Base-by-base conservation (phyloP, 257 asterid genomes). In the Cinchona pubescens region DNA sequence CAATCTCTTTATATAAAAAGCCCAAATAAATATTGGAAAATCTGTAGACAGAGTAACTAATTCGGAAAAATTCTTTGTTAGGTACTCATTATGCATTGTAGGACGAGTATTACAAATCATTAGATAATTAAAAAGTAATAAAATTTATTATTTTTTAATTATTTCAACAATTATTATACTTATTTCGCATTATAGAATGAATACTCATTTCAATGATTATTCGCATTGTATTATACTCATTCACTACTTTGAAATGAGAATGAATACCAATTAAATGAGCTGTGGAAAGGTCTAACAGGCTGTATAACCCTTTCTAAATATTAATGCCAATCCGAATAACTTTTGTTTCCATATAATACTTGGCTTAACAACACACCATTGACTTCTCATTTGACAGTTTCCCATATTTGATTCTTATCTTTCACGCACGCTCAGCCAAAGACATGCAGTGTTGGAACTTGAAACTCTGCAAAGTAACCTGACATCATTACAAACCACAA, bases 371-470 rank as follows among this genome's bases (percentile, higher is more conserved):
- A 77, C 55, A 78, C 67, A 74, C 80, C 80, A 85, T 75, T 82
- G 35, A 76, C 75, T 72, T 8, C n/a, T n/a, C 71, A 25, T 78
- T 61, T 74, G 81, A 78, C 88, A 46, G 75, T 79, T 87, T 83
- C 84, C 89, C 53, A 83, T 53, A 82, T 60, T 75, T 72, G 27
- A 74, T 72, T 76, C 66, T 73, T 40, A 73, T 58, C 74, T 79
- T 68, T 76, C 81, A 76, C 83, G 84, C 85, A 84, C 79, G 82
- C 62, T 75, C 51, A 29, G 84, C 82, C 81, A 83, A 68, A 70
- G 73, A 69, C 64, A 79, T 80, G 61, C 77, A 80, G 78, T 76
- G 70, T 84, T 79, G 89, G 87, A 82, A 86, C 82, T 82, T 79
- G 89, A 79, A 83, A 80, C 72, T 67, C 76, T 40, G 74, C 53